These are phyloP conservation scores for Closterium sp. DNA, from an alignment of 139 green algal species.

Conservation along the genomic window DNA sequence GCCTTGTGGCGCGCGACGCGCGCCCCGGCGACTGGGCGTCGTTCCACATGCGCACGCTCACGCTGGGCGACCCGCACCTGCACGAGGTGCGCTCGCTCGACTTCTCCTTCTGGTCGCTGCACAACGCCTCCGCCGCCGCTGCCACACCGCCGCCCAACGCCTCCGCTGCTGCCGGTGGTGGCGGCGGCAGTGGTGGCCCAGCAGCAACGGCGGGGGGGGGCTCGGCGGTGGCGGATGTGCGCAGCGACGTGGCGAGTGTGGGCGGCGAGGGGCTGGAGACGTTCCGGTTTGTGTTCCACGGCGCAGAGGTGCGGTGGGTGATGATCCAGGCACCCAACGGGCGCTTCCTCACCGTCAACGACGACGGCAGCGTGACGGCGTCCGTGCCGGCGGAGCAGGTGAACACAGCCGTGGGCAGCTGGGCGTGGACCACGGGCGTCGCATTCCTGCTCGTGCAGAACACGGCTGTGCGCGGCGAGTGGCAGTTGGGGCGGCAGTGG, in stretches of 20 bases:
- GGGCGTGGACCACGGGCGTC: not conserved
- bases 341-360: not conserved
- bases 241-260: not conserved
- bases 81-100: conserved; percentile 8
- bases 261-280: not conserved
- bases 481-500: conserved; percentile 9
- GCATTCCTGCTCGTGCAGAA: conserved; percentile 9
- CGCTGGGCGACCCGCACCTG: not conserved
- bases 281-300: not conserved
- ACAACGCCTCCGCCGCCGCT: not conserved
- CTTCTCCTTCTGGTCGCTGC: not conserved
- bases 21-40: conserved; percentile 4
- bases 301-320: not conserved
- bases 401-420: not conserved
- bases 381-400: not conserved
- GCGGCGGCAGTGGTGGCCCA: not conserved
- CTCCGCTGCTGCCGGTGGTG: not conserved
- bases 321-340: conserved; percentile 21
- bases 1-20: not conserved
- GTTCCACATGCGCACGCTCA: conserved; percentile 8
- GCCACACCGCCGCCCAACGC: not conserved
- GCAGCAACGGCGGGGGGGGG: not conserved
- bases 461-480: conserved; percentile 14
- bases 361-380: not conserved
- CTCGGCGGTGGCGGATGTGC: not conserved